Percentiles rank a stretch among this genome's conserved stretches.
These are phyloP conservation scores for Penstemon eatonii DNA, from an alignment of 257 asterid genomes.

Conservation along the genomic window DNA sequence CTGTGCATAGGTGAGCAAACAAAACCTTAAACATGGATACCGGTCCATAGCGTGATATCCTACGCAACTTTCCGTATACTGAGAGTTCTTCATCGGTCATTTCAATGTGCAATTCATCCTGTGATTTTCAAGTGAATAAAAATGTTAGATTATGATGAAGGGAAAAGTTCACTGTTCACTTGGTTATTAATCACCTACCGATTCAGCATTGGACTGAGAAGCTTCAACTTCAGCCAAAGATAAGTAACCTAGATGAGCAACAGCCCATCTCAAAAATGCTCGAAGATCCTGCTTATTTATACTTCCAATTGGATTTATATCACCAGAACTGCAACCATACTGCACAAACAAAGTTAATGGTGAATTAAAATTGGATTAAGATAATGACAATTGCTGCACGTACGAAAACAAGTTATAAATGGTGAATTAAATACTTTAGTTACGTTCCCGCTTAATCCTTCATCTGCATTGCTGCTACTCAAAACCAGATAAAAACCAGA, in stretches of 20 bases:
- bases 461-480: constrained; percentile 96
- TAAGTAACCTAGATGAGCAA: constrained; percentile 75
- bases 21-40: constrained; percentile 94
- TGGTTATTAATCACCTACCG: constrained; percentile 17
- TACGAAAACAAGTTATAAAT: constrained; percentile 7
- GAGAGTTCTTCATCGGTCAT: constrained; percentile 96
- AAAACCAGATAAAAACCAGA: constrained; percentile 92
- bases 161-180: too few relatives aligned
- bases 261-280: constrained; percentile 83
- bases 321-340: constrained; percentile 99
- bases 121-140: constrained; percentile 41
- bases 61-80: constrained; percentile 84
- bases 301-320: constrained; percentile 95
- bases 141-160: too few relatives aligned
- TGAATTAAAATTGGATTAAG: background rate
- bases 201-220: constrained; percentile 93
- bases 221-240: constrained; percentile 89
- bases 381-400: background rate
- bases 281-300: constrained; percentile 90
- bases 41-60: constrained; percentile 93
- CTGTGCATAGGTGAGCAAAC: background rate
- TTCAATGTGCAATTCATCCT: constrained; percentile 97
- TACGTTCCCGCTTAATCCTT: constrained; percentile 86
- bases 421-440: constrained; percentile 60
- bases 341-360: constrained; percentile 32